Evolutionary conservation across 2,329 filamentous ascomycete genomes (phyloP).

Genomic region (Sporothrix euskadiensis): DNA sequence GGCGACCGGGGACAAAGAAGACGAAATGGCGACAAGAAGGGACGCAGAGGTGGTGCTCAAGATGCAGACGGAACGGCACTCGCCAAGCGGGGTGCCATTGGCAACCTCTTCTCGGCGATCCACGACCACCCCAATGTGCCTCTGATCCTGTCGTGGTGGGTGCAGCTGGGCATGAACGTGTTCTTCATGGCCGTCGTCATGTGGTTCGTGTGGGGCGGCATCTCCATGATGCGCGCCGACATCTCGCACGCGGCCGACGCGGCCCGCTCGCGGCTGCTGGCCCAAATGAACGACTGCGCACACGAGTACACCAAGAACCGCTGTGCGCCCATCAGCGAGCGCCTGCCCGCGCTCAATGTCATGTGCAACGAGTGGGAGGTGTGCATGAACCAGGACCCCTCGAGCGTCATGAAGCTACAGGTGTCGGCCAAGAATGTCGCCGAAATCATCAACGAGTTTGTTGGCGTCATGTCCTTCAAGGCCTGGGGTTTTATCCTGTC

Average conservation of each 20-base stretch:
- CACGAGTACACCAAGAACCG: constrained; percentile 73
- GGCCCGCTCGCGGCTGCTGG: constrained; percentile 67
- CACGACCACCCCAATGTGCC: constrained; percentile 61
- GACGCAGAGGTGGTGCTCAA: neutral
- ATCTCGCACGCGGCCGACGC: constrained; percentile 70
- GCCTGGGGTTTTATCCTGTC: constrained; percentile 57
- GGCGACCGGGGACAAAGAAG: neutral
- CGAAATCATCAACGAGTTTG: constrained; percentile 89
- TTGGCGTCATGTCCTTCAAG: constrained; percentile 87
- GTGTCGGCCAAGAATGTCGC: constrained; percentile 86
- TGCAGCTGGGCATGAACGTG: constrained; percentile 64
- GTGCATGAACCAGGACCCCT: constrained; percentile 84
- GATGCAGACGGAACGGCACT: neutral
- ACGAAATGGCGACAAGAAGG: constrained; percentile 5
- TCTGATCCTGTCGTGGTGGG: constrained; percentile 60
- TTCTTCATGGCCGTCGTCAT: constrained; percentile 57
- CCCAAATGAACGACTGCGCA: constrained; percentile 72
- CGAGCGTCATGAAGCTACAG: constrained; percentile 73
- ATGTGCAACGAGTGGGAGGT: constrained; percentile 79
- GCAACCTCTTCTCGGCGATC: constrained; percentile 51
- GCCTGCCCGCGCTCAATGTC: constrained; percentile 70
- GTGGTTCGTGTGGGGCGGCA: constrained; percentile 69
- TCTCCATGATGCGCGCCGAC: constrained; percentile 70
- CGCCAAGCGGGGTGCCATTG: constrained; percentile 42
- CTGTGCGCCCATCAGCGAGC: constrained; percentile 63